Evolutionary conservation across 495 filamentous ascomycete genomes (phyloP).

Genomic region (Podospora comata): DNA sequence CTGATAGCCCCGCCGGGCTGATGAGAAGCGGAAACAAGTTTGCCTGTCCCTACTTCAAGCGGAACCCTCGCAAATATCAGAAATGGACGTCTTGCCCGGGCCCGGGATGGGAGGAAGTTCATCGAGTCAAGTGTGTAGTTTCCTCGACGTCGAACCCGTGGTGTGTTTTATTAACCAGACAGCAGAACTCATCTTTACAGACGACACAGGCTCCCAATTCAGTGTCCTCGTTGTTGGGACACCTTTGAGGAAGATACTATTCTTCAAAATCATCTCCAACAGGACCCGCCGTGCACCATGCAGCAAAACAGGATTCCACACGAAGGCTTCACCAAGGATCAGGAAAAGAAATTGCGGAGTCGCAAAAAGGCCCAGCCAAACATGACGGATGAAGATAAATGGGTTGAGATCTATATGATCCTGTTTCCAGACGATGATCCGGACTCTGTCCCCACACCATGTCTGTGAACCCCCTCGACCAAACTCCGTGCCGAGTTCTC

Average conservation of each 20-base stretch:
- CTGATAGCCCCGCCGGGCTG: background rate
- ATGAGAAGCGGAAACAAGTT: slow-evolving; percentile 21
- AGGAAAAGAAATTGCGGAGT: slow-evolving; percentile 36
- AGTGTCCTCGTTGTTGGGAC: slow-evolving; percentile 33
- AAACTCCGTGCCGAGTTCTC: background rate
- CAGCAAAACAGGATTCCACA: slow-evolving; percentile 19
- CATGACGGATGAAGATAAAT: slow-evolving; percentile 45
- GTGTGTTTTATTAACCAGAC: background rate
- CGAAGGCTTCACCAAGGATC: slow-evolving; percentile 33
- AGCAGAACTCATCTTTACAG: slow-evolving; percentile 33
- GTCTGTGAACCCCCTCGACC: slow-evolving; percentile 25
- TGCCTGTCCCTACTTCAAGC: slow-evolving; percentile 36
- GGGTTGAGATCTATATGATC: slow-evolving; percentile 44
- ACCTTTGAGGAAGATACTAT: slow-evolving; percentile 23
- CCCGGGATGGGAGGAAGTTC: slow-evolving; percentile 35
- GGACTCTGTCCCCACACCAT: slow-evolving; percentile 38
- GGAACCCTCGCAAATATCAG: slow-evolving; percentile 31
- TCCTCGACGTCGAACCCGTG: background rate
- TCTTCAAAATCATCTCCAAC: slow-evolving; percentile 26
- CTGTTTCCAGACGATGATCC: slow-evolving; percentile 41
- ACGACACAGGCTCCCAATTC: slow-evolving; percentile 28
- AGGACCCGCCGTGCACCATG: slow-evolving; percentile 27
- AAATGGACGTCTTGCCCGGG: slow-evolving; percentile 36
- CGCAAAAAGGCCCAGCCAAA: slow-evolving; percentile 39
- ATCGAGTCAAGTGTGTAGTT: slow-evolving; percentile 34